Evolutionary conservation across 1,284 basidiomycete genomes (phyloP).

Genomic region (Fomes fomentarius): DNA sequence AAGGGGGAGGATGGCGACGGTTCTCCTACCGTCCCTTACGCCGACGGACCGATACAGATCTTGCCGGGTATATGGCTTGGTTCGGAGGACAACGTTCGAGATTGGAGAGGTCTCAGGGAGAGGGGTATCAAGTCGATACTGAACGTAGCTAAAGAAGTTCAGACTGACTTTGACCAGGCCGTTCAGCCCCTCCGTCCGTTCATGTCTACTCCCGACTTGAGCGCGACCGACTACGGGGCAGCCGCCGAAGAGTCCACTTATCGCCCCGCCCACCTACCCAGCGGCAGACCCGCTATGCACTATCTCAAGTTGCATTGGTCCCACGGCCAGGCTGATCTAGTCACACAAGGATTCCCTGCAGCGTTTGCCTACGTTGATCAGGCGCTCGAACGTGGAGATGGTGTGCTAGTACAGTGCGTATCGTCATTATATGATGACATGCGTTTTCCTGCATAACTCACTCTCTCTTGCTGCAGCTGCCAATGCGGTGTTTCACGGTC

Average conservation of each 20-base stretch:
- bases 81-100: constrained; percentile 90
- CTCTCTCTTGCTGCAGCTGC: constrained; percentile 56
- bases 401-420: constrained; percentile 87
- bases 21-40: constrained; percentile 71
- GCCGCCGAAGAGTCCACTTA: constrained; percentile 50
- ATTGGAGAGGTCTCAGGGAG: constrained; percentile 72
- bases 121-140: constrained; percentile 82
- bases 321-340: constrained; percentile 90
- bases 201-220: constrained; percentile 70
- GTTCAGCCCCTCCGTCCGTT: constrained; percentile 56
- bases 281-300: constrained; percentile 77
- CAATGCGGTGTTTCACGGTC: constrained; percentile 97
- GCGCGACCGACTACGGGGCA: constrained; percentile 32
- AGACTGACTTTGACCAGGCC: constrained; percentile 69
- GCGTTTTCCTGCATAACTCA: constrained; percentile 6
- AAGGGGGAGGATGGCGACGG: constrained; percentile 64
- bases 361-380: constrained; percentile 84
- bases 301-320: constrained; percentile 96
- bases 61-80: constrained; percentile 92
- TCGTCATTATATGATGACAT: constrained; percentile 11
- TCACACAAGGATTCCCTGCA: constrained; percentile 74
- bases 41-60: constrained; percentile 86
- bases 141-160: constrained; percentile 95
- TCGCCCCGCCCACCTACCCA: constrained; percentile 64
- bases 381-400: constrained; percentile 72